phyloP scores from a whole-genome alignment of 2,329 filamentous ascomycete genomes.

The Pseudogymnoascus sp. region DNA sequence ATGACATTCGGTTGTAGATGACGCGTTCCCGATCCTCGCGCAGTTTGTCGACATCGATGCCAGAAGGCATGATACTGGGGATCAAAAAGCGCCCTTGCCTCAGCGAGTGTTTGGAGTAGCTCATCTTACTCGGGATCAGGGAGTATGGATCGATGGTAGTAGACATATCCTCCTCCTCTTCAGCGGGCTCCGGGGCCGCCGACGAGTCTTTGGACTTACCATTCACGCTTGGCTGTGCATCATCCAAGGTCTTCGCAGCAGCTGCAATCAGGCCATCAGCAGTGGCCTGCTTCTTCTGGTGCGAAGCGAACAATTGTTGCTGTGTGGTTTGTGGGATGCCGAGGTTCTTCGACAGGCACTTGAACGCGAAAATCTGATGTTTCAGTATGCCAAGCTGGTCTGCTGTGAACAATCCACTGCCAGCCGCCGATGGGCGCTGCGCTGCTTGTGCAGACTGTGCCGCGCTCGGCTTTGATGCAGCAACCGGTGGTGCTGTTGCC shows the following conservation, averaged over 20 bases:
- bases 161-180: conserved; percentile 22
- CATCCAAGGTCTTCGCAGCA: conserved; percentile 22
- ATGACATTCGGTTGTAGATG: conserved; percentile 80
- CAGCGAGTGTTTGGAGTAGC: conserved; percentile 68
- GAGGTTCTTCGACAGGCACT: conserved; percentile 77
- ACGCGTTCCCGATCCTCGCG: conserved; percentile 81
- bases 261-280: conserved; percentile 14
- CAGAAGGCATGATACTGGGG: conserved; percentile 79
- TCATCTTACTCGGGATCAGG: conserved; percentile 44
- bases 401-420: conserved; percentile 57
- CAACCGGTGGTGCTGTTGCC: conserved; percentile 22
- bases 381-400: conserved; percentile 73
- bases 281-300: conserved; percentile 47
- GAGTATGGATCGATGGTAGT: conserved; percentile 48
- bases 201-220: conserved; percentile 30
- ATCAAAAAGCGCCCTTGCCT: conserved; percentile 72
- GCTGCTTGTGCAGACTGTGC: conserved; percentile 16
- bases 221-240: conserved; percentile 32
- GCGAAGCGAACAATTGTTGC: conserved; percentile 70
- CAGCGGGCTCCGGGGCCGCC: conserved; percentile 23
- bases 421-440: conserved; percentile 21
- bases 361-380: conserved; percentile 86
- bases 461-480: conserved; percentile 20
- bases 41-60: conserved; percentile 77
- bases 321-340: conserved; percentile 72